Evolutionary conservation across 805 yeast genomes (phyloP).

Genomic region (Candida germanica): DNA sequence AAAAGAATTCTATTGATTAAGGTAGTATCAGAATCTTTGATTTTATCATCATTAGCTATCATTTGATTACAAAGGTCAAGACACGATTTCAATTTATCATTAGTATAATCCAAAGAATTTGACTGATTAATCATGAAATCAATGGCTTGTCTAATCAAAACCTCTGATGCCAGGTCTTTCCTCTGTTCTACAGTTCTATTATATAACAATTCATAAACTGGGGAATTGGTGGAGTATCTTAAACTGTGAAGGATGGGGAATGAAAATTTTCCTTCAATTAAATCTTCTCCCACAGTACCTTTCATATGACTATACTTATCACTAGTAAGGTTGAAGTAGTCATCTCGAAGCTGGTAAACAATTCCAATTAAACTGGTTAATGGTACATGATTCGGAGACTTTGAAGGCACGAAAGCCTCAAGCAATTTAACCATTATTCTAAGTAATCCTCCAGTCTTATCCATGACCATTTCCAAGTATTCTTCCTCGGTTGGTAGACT

Average conservation of each 20-base stretch:
- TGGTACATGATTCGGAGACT: constrained; percentile 23
- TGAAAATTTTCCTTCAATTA: constrained; percentile 86
- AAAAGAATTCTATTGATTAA: constrained; percentile 16
- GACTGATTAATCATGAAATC: constrained; percentile 19
- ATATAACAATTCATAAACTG: constrained; percentile 23
- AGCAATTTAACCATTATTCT: constrained; percentile 68
- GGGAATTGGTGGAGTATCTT: constrained; percentile 14
- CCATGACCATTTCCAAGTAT: constrained; percentile 77
- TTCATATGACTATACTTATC: constrained; percentile 60
- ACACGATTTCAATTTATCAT: constrained; percentile 6
- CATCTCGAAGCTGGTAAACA: constrained; percentile 83
- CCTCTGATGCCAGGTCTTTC: constrained; percentile 5
- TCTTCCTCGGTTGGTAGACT: constrained; percentile 31
- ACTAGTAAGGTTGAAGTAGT: constrained; percentile 65
- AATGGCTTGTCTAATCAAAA: constrained; percentile 19
- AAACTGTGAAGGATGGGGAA: constrained; percentile 72
- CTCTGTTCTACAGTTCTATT: constrained; percentile 16
- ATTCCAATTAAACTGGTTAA: constrained; percentile 77
- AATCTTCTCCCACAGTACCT: constrained; percentile 68
- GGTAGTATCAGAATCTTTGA: constrained; percentile 9
- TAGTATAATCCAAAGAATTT: constrained; percentile 25
- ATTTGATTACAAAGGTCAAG: constrained; percentile 13
- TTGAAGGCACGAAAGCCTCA: constrained; percentile 27
- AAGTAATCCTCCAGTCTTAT: constrained; percentile 85
- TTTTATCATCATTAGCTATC: constrained; percentile 20